These are phyloP conservation scores for Exserohilum rostratum DNA, from an alignment of 2,329 filamentous ascomycete genomes.

Conservation along the genomic window DNA sequence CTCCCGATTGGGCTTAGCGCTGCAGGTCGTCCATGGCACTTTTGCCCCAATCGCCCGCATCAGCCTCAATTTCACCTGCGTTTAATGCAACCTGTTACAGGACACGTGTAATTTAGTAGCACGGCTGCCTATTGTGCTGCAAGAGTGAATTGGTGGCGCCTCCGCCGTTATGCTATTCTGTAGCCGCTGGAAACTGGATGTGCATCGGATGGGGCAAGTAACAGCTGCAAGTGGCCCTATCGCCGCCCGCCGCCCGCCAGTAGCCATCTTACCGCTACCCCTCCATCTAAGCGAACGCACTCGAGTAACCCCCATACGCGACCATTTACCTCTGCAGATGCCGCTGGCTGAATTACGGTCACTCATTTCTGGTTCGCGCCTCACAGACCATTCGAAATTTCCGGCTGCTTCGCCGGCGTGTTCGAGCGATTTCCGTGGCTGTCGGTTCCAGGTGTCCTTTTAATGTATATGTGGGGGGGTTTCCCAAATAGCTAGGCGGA, in stretches of 20 bases:
- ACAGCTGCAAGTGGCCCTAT: conserved; percentile 4
- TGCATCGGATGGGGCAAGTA: neutral
- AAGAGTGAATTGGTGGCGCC: neutral
- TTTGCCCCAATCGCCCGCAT: conserved; percentile 28
- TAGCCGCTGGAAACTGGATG: conserved; percentile 1
- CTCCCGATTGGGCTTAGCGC: conserved; percentile 27
- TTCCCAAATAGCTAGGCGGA: conserved; percentile 4
- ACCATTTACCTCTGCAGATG: neutral
- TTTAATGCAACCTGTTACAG: conserved; percentile 34
- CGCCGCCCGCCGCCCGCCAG: neutral
- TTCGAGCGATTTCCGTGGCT: neutral
- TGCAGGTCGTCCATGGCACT: conserved; percentile 26
- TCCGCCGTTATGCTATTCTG: conserved; percentile 13
- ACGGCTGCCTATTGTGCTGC: conserved; percentile 16
- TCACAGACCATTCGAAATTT: neutral
- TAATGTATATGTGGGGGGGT: neutral
- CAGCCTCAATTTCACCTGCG: conserved; percentile 39
- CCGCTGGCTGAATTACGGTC: neutral
- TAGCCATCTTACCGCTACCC: conserved; percentile 4
- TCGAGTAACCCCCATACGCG: neutral
- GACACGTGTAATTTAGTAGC: conserved; percentile 37
- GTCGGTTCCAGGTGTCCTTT: conserved; percentile 15
- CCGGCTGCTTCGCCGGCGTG: neutral
- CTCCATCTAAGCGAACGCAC: conserved; percentile 14
- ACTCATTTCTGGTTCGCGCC: neutral